Base-by-base conservation (phyloP, 768 basidiomycete genomes). In the Hemileccinum rubropunctum region DNA sequence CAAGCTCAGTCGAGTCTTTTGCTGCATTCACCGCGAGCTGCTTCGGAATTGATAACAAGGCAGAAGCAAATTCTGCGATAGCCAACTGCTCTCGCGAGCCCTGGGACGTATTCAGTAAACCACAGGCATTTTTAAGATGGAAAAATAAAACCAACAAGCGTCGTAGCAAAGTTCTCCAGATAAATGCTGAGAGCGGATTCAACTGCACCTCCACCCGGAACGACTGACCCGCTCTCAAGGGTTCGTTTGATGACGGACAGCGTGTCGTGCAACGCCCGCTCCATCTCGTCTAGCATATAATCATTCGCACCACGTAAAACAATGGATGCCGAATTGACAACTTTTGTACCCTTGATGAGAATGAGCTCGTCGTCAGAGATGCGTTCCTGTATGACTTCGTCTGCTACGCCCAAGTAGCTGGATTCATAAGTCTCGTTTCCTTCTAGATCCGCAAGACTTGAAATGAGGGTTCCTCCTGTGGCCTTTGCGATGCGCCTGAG, bases 231-330 rank as follows among this genome's bases (percentile, higher is more conserved):
- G 59, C 93, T 95, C 76, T 99, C 97, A 41, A 98, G 73, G 6
- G 97, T 98, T 50, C 95, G 82, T 76, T 99, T 99, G 74, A 98
- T 92, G 60, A 97, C 81, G 26, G 91, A 95, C 54, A 98, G 70
- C 2, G 91, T 89, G 67, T 99, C 97, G 65, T 99, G 95, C 59
- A 98, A 69, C 0, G 92, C 88, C 42, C 97, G 78, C 73, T 99
- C 97, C 97, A 98, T 99, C 77, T 99, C 97, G 67, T 99, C 97
- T 59, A 98, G 74, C 90, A 98, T 94, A 69, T 95, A 98, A 70
- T 99, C 97, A 69, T 98, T 99, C 26, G 97, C 97, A 39, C 97
- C 97, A 47, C 97, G 82, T 51, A 99, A 76, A 50, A 99, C 82
- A 62, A 99, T 89, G 17, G 94, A 97, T 13, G 88, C 78, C 20